Evolutionary conservation across 257 asterid genomes (phyloP).

Genomic region (Osmanthus fragrans): DNA sequence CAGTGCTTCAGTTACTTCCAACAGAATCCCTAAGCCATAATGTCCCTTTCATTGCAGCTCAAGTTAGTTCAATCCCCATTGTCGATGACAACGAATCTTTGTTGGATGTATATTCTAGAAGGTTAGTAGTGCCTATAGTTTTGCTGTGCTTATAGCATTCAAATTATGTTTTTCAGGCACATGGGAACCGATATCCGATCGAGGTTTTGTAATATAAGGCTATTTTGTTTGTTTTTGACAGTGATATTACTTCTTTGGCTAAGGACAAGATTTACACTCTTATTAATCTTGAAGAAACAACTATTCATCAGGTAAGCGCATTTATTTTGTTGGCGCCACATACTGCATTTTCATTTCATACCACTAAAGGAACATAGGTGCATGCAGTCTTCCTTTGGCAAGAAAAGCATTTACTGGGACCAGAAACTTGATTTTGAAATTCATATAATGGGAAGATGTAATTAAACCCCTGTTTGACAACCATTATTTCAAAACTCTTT

Average conservation of each 20-base stretch:
- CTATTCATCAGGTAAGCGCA: constrained; percentile 67
- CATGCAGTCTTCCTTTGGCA: background rate
- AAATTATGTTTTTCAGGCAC: background rate
- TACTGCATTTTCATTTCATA: background rate
- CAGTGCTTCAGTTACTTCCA: background rate
- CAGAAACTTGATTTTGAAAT: background rate
- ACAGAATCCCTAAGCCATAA: background rate
- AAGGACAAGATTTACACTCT: constrained; percentile 76
- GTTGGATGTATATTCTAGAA: constrained; percentile 84
- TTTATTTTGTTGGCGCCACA: constrained; percentile 1
- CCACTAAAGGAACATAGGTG: background rate
- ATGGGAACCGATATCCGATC: background rate
- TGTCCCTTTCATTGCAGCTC: constrained; percentile 51
- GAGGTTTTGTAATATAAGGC: background rate
- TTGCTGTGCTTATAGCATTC: constrained; percentile 6
- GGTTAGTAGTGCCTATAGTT: constrained; percentile 44
- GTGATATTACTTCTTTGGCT: constrained; percentile 92
- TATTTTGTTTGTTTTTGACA: constrained; percentile 35
- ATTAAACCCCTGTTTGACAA: background rate
- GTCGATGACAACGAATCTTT: constrained; percentile 89
- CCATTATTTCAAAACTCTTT: no score
- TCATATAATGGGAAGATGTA: background rate
- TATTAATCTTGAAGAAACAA: constrained; percentile 83
- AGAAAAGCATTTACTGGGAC: background rate
- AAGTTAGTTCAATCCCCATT: constrained; percentile 90